These are phyloP conservation scores for Plasmodium billcollinsi DNA, from an alignment of 169 alveolate species.

Conservation along the genomic window DNA sequence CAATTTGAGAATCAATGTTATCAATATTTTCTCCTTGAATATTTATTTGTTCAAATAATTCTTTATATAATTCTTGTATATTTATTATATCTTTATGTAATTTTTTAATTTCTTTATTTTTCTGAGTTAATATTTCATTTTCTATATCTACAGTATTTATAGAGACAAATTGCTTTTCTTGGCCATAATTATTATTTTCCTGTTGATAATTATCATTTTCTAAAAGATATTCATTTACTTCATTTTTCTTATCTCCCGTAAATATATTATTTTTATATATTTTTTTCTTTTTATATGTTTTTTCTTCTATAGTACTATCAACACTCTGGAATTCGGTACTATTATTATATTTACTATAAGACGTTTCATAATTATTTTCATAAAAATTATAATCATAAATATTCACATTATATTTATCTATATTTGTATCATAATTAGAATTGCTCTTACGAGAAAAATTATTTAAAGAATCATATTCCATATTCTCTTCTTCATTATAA, in stretches of 20 bases:
- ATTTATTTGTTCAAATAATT: constrained; percentile 66
- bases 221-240: constrained; percentile 42
- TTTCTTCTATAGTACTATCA: constrained; percentile 6
- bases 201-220: constrained; percentile 54
- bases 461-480: constrained; percentile 36
- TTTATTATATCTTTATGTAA: constrained; percentile 72
- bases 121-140: constrained; percentile 70
- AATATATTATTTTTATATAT: constrained; percentile 63
- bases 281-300: constrained; percentile 37
- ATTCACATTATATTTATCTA: constrained; percentile 57
- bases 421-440: constrained; percentile 47
- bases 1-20: constrained; percentile 67
- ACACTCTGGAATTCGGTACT: constrained; percentile 1
- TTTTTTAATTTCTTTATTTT: constrained; percentile 74
- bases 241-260: constrained; percentile 43
- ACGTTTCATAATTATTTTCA: constrained; percentile 52
- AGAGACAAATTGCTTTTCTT: constrained; percentile 51
- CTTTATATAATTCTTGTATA: constrained; percentile 70
- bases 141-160: constrained; percentile 65
- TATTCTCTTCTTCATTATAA: constrained; percentile 9
- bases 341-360: constrained; percentile 2
- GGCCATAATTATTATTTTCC: constrained; percentile 8
- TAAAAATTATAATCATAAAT: constrained; percentile 73
- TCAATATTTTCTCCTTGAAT: constrained; percentile 72
- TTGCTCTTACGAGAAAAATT: constrained; percentile 71